Evolutionary conservation across 192 early-diverging fungal genomes (phyloP).

Genomic region (Coemansia sp.): DNA sequence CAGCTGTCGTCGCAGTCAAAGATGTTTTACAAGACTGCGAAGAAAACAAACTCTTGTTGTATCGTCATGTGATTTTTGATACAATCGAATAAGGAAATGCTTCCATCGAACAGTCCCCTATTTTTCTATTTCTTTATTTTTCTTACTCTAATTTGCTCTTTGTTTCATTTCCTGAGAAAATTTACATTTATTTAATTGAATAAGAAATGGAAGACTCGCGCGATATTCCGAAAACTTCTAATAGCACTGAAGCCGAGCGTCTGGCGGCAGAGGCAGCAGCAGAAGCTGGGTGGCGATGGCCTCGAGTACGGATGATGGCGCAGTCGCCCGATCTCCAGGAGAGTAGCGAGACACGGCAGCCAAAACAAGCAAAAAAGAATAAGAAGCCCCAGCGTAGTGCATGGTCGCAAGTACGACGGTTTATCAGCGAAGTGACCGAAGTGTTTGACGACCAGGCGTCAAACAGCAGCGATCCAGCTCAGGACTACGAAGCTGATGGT

Average conservation of each 20-base stretch:
- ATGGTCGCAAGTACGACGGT: slow-evolving; percentile 35
- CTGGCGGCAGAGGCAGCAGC: slow-evolving; percentile 39
- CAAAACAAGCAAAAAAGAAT: slow-evolving; percentile 4
- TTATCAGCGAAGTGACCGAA: slow-evolving; percentile 42
- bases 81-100: no score
- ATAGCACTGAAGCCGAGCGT: slow-evolving; percentile 30
- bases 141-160: slow-evolving; percentile 4
- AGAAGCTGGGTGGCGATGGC: slow-evolving; percentile 53
- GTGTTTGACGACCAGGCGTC: slow-evolving; percentile 31
- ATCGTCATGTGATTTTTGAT: slow-evolving; percentile 43
- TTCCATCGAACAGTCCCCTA: no score
- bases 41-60: slow-evolving; percentile 68
- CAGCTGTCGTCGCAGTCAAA: slow-evolving; percentile 88
- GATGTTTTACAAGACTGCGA: slow-evolving; percentile 96
- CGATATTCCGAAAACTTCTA: slow-evolving; percentile 13
- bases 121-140: background rate
- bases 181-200: no score
- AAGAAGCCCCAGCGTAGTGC: background rate
- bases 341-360: background rate
- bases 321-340: slow-evolving; percentile 42
- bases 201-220: slow-evolving; percentile 27
- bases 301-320: slow-evolving; percentile 53
- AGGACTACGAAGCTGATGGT: no score
- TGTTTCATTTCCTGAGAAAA: no score
- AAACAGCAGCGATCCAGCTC: background rate